These are phyloP conservation scores for Capsella rubella DNA, from an alignment of 441 rosid species.

Conservation along the genomic window DNA sequence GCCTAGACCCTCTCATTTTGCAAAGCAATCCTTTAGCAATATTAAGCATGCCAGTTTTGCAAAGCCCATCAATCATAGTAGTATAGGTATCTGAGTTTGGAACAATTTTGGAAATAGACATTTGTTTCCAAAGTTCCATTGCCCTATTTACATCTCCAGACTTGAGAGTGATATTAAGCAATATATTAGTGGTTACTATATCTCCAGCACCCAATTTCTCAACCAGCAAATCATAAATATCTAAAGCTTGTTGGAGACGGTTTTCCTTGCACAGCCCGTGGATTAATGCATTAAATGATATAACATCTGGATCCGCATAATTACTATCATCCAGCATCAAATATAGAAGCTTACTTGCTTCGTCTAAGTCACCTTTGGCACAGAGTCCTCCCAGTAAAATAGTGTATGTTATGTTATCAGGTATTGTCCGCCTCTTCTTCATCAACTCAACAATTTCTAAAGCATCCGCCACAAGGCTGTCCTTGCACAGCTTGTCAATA, in stretches of 20 bases:
- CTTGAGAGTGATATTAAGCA: conserved; percentile 58
- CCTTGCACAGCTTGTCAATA: conserved; percentile 64
- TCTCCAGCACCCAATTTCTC: conserved; percentile 53
- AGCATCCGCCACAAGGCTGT: conserved; percentile 58
- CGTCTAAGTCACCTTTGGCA: conserved; percentile 57
- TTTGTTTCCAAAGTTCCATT: conserved; percentile 63
- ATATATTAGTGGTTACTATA: conserved; percentile 54
- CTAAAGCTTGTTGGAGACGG: conserved; percentile 50
- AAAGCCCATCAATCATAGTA: conserved; percentile 61
- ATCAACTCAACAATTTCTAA: conserved; percentile 51
- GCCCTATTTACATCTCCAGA: conserved; percentile 57
- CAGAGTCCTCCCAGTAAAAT: conserved; percentile 63
- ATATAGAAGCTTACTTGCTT: conserved; percentile 60
- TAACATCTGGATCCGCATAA: conserved; percentile 54
- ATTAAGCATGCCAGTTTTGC: conserved; percentile 60
- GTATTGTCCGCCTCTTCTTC: conserved; percentile 55
- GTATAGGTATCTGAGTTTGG: conserved; percentile 60
- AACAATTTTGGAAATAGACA: conserved; percentile 49
- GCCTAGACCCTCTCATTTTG: conserved; percentile 54
- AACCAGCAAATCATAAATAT: conserved; percentile 50
- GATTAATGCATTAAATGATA: conserved; percentile 52
- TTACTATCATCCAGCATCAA: conserved; percentile 48
- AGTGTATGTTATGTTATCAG: conserved; percentile 60
- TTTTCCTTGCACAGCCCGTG: conserved; percentile 52
- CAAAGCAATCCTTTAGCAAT: conserved; percentile 70